Evolutionary conservation across 768 basidiomycete species (phyloP), one percentile per base, ranked within the genome.

Genomic region (Sutorius australiensis): DNA sequence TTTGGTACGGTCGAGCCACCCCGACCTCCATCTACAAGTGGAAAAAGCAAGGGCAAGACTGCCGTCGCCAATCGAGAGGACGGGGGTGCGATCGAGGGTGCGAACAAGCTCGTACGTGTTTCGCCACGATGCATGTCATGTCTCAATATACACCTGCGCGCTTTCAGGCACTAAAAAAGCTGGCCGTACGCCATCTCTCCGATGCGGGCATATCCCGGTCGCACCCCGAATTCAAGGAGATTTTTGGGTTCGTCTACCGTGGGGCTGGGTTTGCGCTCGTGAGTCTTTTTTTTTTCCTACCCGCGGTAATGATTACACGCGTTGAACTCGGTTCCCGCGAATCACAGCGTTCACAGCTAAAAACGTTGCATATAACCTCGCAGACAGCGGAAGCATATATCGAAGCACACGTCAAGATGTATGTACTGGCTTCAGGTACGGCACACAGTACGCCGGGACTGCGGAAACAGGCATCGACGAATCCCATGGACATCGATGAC

Each of bases 21-120:
- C 33, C 53, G n/a, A 27, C 37, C 46, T 7, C 50, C 10, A 40
- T 31, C 19, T 10, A 13, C 4, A 24, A 31, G 75, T 66, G 57
- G 65, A 32, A 78, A 76, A 50, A 72, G 61, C 32, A 79, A 73
- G 65, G 72, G 70, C 8, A 73, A 69, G 27, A 64, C 63, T 1
- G 64, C 61, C 12, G 63, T 56, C 9, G 53, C 61, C 9, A 75
- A 56, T 68, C 73, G 9, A 9, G 52, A 43, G 6, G 53, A 62
- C 9, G 32, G 32, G 16, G 67, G 57, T 24, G 58, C 72, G 50
- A 60, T 80, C 38, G 85, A 87, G 69, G 78, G 73, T 59, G 72
- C 75, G 6, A 88, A 87, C 62, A 87, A 83, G 66, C 76, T 75
- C 55, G 86, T 87, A 56, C 60, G 77, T 67, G 17, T 46, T 19